Percentiles rank a stretch among this genome's conserved stretches.
Evolutionary conservation across 2,329 filamentous ascomycete species (phyloP).

Genomic region (Trichoderma citrinoviride): DNA sequence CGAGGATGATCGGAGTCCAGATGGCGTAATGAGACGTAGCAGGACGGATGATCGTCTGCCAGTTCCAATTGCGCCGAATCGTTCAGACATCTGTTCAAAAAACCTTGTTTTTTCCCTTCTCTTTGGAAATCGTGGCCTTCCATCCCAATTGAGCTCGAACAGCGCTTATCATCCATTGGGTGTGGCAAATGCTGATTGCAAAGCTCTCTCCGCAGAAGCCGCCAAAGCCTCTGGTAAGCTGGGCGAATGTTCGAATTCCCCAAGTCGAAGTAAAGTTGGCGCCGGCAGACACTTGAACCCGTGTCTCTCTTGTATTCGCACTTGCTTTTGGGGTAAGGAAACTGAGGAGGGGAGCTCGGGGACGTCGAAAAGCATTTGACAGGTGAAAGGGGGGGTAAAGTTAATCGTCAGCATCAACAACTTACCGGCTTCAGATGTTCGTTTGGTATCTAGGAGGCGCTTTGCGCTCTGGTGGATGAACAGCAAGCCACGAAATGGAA

Average conservation of each 20-base stretch:
- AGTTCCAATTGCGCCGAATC: background rate
- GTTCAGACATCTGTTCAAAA: background rate
- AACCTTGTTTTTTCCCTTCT: background rate
- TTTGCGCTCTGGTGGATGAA: constrained; percentile 13
- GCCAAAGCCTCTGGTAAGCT: constrained; percentile 8
- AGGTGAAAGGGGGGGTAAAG: background rate
- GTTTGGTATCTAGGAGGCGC: constrained; percentile 20
- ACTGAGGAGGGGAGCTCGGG: background rate
- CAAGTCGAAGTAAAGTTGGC: constrained; percentile 14
- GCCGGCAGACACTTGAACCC: constrained; percentile 14
- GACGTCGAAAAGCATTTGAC: background rate
- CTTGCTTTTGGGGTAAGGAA: constrained; percentile 16
- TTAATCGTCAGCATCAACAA: constrained; percentile 9
- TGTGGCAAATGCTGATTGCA: background rate
- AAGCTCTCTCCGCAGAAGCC: constrained; percentile 10
- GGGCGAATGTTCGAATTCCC: constrained; percentile 2
- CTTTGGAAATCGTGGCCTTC: constrained; percentile 3
- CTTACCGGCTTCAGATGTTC: constrained; percentile 19
- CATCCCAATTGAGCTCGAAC: constrained; percentile 11
- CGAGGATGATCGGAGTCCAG: background rate
- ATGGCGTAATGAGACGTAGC: background rate
- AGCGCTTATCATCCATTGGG: background rate
- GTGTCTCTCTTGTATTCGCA: background rate
- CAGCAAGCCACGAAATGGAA: constrained; percentile 7
- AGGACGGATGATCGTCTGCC: background rate